Evolutionary conservation across 2,329 filamentous ascomycete species (phyloP), one percentile per base, ranked within the genome.

Genomic region (Pseudocercospora vitis): DNA sequence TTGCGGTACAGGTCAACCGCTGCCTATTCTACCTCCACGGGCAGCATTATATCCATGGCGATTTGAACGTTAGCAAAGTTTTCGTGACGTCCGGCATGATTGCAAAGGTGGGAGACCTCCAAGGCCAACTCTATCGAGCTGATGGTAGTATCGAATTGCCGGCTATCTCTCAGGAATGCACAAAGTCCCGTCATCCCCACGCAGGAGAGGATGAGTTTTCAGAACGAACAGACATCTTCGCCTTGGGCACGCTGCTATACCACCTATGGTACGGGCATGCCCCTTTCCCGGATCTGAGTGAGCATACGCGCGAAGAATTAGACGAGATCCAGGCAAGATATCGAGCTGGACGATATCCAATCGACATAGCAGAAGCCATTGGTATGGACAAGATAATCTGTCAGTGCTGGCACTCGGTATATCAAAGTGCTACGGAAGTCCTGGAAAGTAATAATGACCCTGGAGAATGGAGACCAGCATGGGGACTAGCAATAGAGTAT

Each of bases 111-210:
- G 35, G 35, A 3, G 9, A 40, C 8, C 35, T 40, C 8, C 35
- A 40, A 40, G 35, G 35, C 2, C 35, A 40, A 21, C 35, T 40
- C 9, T 18, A 4, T 40, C 42, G 53, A 44, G 7, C 21, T 29
- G 48, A 55, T 37, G 35, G 53, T 9, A 48, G 11, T n/a, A 52
- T 55, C 19, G 28, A 45, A 7, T 42, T 55, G 40, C 19, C 21
- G 18, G 42, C 53, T 7, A 52, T 55, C 32, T 55, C 42, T 1
- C 26, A 48, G 35, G 48, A 55, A 11, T 24, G 48, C 37, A 16
- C 48, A 21, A 55, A 55, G 48, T 55, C 53, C 5, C 53, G 53
- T 12, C 44, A 55, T 19, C 53, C 53, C 6, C n/a, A 44, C 24
- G 48, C 53, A 7, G 53, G 53, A 3, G 35, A 40, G 3, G 35